A percentile compares a stretch with the other conserved stretches of the same genome.
Evolutionary conservation across 768 basidiomycete species (phyloP).

Genomic region (Trametes elegans): DNA sequence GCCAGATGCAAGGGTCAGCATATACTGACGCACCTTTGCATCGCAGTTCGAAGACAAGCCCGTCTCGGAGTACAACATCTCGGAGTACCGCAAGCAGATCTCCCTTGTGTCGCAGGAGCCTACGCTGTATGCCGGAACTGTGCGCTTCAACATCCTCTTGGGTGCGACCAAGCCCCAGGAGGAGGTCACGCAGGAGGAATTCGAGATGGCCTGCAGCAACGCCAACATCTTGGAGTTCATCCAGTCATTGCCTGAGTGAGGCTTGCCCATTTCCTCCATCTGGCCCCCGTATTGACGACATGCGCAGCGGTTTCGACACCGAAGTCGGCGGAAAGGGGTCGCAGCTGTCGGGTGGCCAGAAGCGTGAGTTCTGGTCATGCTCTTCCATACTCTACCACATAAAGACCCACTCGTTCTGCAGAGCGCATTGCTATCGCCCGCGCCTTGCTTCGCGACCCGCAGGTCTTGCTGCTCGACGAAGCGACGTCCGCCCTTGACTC

Average conservation of each 20-base stretch:
- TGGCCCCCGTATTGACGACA: neutral
- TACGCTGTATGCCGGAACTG: slow-evolving; percentile 83
- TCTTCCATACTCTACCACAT: neutral
- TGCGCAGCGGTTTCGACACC: slow-evolving; percentile 78
- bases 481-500: slow-evolving; percentile 44
- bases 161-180: slow-evolving; percentile 77
- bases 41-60: slow-evolving; percentile 66
- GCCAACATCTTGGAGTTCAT: slow-evolving; percentile 95
- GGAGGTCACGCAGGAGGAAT: slow-evolving; percentile 83
- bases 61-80: slow-evolving; percentile 74
- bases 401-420: slow-evolving; percentile 19
- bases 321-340: slow-evolving; percentile 89
- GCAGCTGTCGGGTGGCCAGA: slow-evolving; percentile 86
- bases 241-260: slow-evolving; percentile 75
- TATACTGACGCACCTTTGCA: neutral
- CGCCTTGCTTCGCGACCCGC: slow-evolving; percentile 81
- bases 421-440: slow-evolving; percentile 80
- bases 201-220: slow-evolving; percentile 81
- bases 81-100: slow-evolving; percentile 85
- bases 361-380: slow-evolving; percentile 61
- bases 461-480: slow-evolving; percentile 80
- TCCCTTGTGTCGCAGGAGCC: slow-evolving; percentile 92
- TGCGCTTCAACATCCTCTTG: slow-evolving; percentile 88
- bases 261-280: neutral
- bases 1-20: too few species aligned